Base-by-base conservation (phyloP, 257 asterid species). In the Solanum microdontum region DNA sequence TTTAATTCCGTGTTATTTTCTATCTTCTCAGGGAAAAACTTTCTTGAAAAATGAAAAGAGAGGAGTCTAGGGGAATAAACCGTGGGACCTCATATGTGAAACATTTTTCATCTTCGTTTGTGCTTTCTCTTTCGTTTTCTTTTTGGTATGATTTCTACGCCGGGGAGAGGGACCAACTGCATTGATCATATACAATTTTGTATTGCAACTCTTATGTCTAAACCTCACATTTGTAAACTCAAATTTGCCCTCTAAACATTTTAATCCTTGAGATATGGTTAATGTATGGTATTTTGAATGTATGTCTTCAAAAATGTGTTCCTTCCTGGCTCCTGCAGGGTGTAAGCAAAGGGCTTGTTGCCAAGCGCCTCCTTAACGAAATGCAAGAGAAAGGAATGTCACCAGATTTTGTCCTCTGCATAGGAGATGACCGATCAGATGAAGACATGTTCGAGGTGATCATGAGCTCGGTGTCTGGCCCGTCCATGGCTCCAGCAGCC, bases 381-480 rank as follows among this genome's bases (percentile, higher is more conserved):
- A 91, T 95, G 96, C 94, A 93, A 86, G 97, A 93, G 88, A 89
- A 88, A 36, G 98, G 92, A 82, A 89, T 91, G 87, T 87, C 92
- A 1, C 94, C 96, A 1, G 97, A 95, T 89, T 95, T 95, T 30
- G 93, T 95, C 14, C 91, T 95, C 8, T 95, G 98, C 91, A 94
- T 95, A 3, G 98, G 98, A 58, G 98, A 95, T 43, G 98, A 95
- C 87, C 72, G 96, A 51, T 95, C 98, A 0, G 98, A 95, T 7
- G 98, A 95, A 87, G 98, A 95, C 89, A 95, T 95, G 98, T 95
- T 95, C 2, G 98, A 95, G 92, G 98, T 92, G 43, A 95, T 95
- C 8, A 87, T 88, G 66, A 93, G 92, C 92, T 93, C 97, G 6
- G 40, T 90, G 15, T 86, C 91, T 0, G 94, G 95, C 17, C 96